Percentiles rank a stretch among this genome's conserved stretches.
These are phyloP conservation scores for Magnusiomyces paraingens DNA, from an alignment of 1,139 yeast genomes.

Conservation along the genomic window DNA sequence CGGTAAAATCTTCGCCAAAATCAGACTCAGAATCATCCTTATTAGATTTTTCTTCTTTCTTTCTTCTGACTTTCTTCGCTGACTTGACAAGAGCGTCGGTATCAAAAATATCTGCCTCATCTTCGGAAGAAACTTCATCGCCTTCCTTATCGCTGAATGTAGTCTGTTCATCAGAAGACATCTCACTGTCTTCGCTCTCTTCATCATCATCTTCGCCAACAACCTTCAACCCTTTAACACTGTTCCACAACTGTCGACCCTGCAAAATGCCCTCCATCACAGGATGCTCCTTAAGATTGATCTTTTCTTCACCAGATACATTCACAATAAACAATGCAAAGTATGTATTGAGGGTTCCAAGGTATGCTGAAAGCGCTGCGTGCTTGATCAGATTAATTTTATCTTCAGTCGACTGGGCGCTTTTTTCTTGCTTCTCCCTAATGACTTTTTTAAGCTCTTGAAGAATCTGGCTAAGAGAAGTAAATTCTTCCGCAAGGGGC, in stretches of 20 bases:
- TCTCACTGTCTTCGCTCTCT: constrained; percentile 16
- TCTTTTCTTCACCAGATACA: constrained; percentile 44
- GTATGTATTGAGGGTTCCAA: constrained; percentile 68
- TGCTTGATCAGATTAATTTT: constrained; percentile 43
- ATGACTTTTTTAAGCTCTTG: constrained; percentile 29
- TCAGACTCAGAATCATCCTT: constrained; percentile 16
- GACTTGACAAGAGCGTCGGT: constrained; percentile 13
- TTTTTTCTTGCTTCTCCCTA: constrained; percentile 20
- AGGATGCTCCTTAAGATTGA: constrained; percentile 74
- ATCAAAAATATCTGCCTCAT: constrained; percentile 17
- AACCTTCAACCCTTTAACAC: constrained; percentile 23
- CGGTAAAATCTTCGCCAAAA: constrained; percentile 20
- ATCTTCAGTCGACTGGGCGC: neutral
- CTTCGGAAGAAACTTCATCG: constrained; percentile 22
- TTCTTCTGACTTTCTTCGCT: constrained; percentile 15
- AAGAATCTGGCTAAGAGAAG: constrained; percentile 42
- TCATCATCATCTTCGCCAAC: constrained; percentile 17
- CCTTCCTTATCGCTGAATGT: constrained; percentile 11
- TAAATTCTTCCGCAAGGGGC: constrained; percentile 66
- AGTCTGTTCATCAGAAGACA: constrained; percentile 7
- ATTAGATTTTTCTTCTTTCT: constrained; percentile 16
- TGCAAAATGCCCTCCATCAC: constrained; percentile 81
- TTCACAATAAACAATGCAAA: constrained; percentile 62
- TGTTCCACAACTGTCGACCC: constrained; percentile 82
- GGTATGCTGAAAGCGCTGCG: constrained; percentile 47